Base-by-base conservation (phyloP, 1,139 yeast species). In the Nakaseomyces sp. region DNA sequence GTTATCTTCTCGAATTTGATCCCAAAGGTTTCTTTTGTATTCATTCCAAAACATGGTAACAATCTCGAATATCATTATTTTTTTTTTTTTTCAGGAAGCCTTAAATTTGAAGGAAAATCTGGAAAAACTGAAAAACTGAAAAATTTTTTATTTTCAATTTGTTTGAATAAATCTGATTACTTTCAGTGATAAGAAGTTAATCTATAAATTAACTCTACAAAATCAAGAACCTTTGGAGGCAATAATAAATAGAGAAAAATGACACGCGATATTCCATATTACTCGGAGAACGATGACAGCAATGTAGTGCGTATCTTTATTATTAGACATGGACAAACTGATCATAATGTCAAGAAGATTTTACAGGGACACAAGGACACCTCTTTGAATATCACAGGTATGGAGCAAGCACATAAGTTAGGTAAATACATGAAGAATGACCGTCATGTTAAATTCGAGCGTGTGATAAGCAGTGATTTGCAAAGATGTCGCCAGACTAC, bases 241-340 rank as follows among this genome's bases (percentile, higher is more conserved):
- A 7, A 22, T 9, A 22, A 22, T 22, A 22, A 22, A 3, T 3
- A 7, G 6, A 7, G 24, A 22, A 3, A 22, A 22, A 52, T 51
- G 56, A 49, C 52, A 13, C 49, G 44, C 22, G 53, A 48, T 16
- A 47, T 50, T 18, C 54, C 57, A 10, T 52, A 42, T 33, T 57
- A 57, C 45, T 13, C 41, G 33, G 46, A 47, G 7, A 64, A 62
- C 37, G 47, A 50, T 2, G 71, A 76, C 54, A 55, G 60, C 0
- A 52, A 61, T 1, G 57, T 63, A 2, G 64, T 81, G 3, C 68
- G 87, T 19, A 59, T 85, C 1, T 78, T 81, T 51, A 60, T 83
- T 3, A 74, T 85, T 5, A 73, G 95, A 55, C 95, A 85, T 55
- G 95, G 94, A 3, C 91, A 82, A 59, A 85, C 95, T 0, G 79